Base-by-base conservation (phyloP, 306 rosid genomes). In the Quercus ilex region DNA sequence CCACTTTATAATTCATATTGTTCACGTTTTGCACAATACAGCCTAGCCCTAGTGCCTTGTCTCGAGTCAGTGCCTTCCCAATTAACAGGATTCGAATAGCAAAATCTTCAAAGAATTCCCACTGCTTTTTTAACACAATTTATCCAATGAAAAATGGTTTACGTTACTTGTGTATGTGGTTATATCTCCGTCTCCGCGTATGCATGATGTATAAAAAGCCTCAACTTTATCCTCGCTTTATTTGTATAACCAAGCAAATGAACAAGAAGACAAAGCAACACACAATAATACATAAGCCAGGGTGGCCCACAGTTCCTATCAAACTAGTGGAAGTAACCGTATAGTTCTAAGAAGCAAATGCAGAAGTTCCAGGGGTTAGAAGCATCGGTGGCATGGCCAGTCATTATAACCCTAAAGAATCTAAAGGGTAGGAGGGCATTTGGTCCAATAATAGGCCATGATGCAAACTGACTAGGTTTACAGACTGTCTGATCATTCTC, bases 391-490 rank as follows among this genome's bases (percentile, higher is more conserved):
- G 96, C 91, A 1, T 98, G 94, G 23, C 89, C 89, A 0, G 92
- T 89, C 35, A 90, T 90, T 67, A 85, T 77, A 74, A 91, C 89
- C 79, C 98, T 87, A 46, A 91, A 90, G 83, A 90, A 91, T 84
- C 93, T 80, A 19, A 90, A 95, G 15, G 97, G 97, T 25, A 87
- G 97, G 67, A 95, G 78, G 59, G 97, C 88, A 5, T 91, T 89
- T n/a, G 95, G 88, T 46, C 94, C 97, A 9, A 58, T 64, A 49
- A 95, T 81, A 4, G 97, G 79, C 98, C 99, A 95, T 17, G 99
- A 92, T n/a, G 94, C 96, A 77, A 95, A 95, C 85, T 92, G 98
- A 72, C 95, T 92, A 3, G 96, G 91, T 80, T 95, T 95, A 79
- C 97, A 91, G 55, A 89, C 75, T 4, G 91, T 91, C 72, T 85